Conservation (phyloP, 1,139 yeast species). For the Geotrichum bryndzae region DNA sequence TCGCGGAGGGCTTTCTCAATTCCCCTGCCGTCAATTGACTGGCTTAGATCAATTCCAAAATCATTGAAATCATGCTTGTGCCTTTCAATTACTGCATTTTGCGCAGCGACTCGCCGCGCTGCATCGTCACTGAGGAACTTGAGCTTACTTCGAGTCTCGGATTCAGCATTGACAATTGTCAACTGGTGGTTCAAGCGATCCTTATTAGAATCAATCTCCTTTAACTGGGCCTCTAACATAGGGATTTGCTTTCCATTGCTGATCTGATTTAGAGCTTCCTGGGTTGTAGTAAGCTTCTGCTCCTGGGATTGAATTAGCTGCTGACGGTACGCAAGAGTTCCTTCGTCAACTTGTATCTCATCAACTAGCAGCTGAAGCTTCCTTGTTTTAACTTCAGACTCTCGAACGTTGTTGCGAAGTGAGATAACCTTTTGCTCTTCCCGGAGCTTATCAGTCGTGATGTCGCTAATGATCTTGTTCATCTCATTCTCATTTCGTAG, state of each 20-base stretch:
- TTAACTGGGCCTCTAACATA: slow-evolving; percentile 38
- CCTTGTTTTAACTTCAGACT: slow-evolving; percentile 33
- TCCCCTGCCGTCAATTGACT: background rate
- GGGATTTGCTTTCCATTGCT: slow-evolving; percentile 39
- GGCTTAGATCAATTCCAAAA: slow-evolving; percentile 27
- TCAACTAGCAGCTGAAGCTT: slow-evolving; percentile 38
- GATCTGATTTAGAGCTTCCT: slow-evolving; percentile 27
- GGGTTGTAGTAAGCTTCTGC: slow-evolving; percentile 27
- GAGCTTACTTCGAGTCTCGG: slow-evolving; percentile 52
- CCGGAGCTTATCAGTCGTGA: slow-evolving; percentile 38
- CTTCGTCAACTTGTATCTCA: slow-evolving; percentile 40
- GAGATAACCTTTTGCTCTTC: slow-evolving; percentile 42
- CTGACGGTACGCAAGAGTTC: slow-evolving; percentile 38
- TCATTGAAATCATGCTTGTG: slow-evolving; percentile 19
- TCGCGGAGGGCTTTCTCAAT: slow-evolving; percentile 5
- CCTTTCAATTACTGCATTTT: slow-evolving; percentile 27
- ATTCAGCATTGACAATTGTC: slow-evolving; percentile 48
- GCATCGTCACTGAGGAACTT: slow-evolving; percentile 41
- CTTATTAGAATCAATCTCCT: slow-evolving; percentile 45
- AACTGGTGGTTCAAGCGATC: slow-evolving; percentile 52
- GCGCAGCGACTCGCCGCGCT: slow-evolving; percentile 30
- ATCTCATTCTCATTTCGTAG: slow-evolving; percentile 24
- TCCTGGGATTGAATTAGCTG: slow-evolving; percentile 36
- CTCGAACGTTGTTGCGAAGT: slow-evolving; percentile 36
- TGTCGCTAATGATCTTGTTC: slow-evolving; percentile 26